These are phyloP conservation scores for Schizophyllum commune DNA, from an alignment of 1,284 basidiomycete species.

Conservation along the genomic window DNA sequence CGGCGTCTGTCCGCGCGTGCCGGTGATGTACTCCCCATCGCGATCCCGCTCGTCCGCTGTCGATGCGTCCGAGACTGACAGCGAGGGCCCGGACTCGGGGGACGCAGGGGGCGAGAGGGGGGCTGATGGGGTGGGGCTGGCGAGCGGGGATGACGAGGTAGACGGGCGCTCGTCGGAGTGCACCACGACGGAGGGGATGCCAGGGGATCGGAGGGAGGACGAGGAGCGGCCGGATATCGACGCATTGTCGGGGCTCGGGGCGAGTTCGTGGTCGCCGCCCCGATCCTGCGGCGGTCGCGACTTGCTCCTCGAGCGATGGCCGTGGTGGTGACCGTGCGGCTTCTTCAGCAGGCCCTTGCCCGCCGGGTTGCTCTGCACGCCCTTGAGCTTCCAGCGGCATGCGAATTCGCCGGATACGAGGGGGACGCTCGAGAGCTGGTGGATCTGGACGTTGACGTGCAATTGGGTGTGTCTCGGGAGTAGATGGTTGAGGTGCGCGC, in stretches of 20 bases:
- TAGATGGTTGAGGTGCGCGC: constrained; percentile 24
- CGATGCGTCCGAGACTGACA: background rate
- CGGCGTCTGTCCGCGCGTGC: constrained; percentile 45
- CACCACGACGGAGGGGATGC: background rate
- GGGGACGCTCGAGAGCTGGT: constrained; percentile 71
- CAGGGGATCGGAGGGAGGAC: background rate
- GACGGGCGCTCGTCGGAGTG: background rate
- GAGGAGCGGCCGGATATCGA: background rate
- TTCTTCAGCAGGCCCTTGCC: constrained; percentile 21
- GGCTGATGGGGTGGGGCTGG: background rate
- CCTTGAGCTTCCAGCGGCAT: constrained; percentile 70
- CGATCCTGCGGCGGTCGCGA: background rate
- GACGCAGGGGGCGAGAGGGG: background rate
- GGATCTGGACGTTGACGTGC: constrained; percentile 55
- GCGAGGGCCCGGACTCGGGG: background rate
- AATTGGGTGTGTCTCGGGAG: constrained; percentile 59
- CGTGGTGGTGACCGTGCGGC: constrained; percentile 13
- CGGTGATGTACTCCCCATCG: background rate
- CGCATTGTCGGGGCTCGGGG: background rate
- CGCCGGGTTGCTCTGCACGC: constrained; percentile 36
- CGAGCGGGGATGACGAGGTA: background rate
- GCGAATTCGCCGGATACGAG: constrained; percentile 70
- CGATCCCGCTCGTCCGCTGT: background rate
- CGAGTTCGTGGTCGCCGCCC: background rate
- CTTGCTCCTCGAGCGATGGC: constrained; percentile 2